These are phyloP conservation scores for Iris macrosiphon DNA, from an alignment of 106 monocot species.

Conservation along the genomic window DNA sequence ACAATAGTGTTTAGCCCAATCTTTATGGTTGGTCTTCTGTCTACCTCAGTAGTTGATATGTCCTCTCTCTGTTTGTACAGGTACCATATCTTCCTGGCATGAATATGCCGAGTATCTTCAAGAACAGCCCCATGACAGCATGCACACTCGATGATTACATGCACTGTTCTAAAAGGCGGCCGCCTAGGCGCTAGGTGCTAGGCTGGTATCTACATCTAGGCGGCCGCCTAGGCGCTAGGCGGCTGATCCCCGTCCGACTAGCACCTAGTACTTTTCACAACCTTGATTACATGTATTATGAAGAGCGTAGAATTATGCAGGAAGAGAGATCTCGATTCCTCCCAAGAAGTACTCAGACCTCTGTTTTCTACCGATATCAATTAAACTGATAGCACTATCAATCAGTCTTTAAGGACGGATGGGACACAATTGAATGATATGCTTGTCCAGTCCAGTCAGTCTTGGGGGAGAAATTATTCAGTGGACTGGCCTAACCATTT, in stretches of 20 bases:
- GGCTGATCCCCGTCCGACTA: too few species aligned
- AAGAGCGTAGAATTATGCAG: conserved; percentile 48
- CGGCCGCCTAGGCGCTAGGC: too few species aligned
- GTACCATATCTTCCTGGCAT: conserved; percentile 49
- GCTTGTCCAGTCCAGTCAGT: background rate
- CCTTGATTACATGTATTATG: conserved; percentile 27
- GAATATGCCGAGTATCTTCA: conserved; percentile 65
- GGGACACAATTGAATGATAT: background rate
- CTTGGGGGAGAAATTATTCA: background rate
- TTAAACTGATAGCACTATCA: background rate
- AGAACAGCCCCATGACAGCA: conserved; percentile 34
- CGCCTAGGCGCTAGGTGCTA: too few species aligned
- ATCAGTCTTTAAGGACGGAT: background rate
- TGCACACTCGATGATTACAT: conserved; percentile 59
- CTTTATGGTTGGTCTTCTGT: too few species aligned
- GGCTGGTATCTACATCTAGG: too few species aligned
- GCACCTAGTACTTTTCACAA: background rate
- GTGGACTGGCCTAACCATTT: background rate
- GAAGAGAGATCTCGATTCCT: conserved; percentile 40
- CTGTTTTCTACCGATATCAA: conserved; percentile 8
- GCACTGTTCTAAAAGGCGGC: too few species aligned
- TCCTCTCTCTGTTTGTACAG: too few species aligned
- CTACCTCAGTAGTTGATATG: too few species aligned
- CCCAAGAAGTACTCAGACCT: conserved; percentile 15
- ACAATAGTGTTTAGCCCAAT: too few species aligned